Evolutionary conservation across 148 eudicot genomes (phyloP).

Genomic region (Cornus florida): DNA sequence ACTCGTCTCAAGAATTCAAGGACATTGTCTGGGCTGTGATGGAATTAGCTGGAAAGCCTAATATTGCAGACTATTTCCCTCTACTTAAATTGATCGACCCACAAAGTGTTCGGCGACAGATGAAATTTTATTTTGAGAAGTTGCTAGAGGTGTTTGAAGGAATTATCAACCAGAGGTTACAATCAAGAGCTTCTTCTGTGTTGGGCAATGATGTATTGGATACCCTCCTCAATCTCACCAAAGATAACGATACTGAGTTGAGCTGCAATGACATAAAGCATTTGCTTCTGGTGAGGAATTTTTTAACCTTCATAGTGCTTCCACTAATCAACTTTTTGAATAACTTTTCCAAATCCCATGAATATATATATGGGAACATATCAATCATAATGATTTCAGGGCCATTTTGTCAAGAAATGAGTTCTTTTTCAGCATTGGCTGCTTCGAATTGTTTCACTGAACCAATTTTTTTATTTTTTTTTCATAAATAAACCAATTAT

Average conservation of each 20-base stretch:
- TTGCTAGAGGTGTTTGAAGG: neutral
- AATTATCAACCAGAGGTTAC: conserved; percentile 21
- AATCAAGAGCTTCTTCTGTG: neutral
- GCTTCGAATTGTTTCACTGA: no score
- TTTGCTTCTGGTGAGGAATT: conserved; percentile 20
- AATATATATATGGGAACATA: no score
- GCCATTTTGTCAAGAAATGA: no score
- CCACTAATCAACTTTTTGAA: no score
- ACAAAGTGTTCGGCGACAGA: neutral
- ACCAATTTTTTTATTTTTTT: no score
- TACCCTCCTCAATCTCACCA: conserved; percentile 20
- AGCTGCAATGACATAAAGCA: conserved; percentile 29
- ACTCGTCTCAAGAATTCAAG: neutral
- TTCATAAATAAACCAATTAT: neutral
- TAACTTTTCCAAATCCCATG: no score
- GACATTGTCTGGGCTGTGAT: neutral
- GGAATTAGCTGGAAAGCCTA: neutral
- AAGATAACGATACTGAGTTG: conserved; percentile 9
- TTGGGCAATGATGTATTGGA: conserved; percentile 25
- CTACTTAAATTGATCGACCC: neutral
- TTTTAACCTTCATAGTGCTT: neutral
- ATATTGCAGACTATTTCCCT: neutral
- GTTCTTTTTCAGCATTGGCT: no score
- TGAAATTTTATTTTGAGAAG: neutral
- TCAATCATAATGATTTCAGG: no score